Base-by-base conservation (phyloP, 2,329 filamentous ascomycete genomes). In the Colletotrichum cereale region DNA sequence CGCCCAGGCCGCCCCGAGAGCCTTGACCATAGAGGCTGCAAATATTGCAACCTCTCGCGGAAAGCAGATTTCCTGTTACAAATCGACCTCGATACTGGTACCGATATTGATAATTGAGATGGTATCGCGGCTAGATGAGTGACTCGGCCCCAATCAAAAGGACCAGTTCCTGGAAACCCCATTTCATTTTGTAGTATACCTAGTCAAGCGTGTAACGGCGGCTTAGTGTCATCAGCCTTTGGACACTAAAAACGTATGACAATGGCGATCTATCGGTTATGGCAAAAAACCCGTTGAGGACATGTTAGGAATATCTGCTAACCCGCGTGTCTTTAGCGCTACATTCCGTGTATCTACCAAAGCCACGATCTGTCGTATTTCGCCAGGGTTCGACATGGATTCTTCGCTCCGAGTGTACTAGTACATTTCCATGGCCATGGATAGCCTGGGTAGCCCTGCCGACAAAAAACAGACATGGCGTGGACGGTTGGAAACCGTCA, bases 181-280 rank as follows among this genome's bases (percentile, higher is more conserved):
- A 31, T 26, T 34, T 11, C 40, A 34, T 52, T 47, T 26, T 18
- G 31, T 12, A 10, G 26, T 24, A 24, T 8, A n/a, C n/a, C n/a
- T n/a, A 31, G 58, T 26, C 42, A 16, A 48, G 11, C 58, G 29
- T 24, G 29, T n/a, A n/a, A 21, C 21, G 44, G 11, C 14, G 53
- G 24, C 8, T 21, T n/a, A 5, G 12, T 36, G n/a, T 24, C n/a
- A 24, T 24, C 52, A 11, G 5, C n/a, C 21, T 36, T 38, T n/a
- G 26, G n/a, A 14, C 2, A n/a, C 21, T 26, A 1, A 26, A 11
- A 16, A n/a, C 12, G 29, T 11, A 10, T 31, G 47, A 10, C 11
- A 71, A 58, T 36, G 64, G 57, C 64, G 57, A 62, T 67, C 34
- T 29, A 52, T 57, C 47, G 24, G 47, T 47, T 24, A 57, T 34